Evolutionary conservation across 1,284 basidiomycete genomes (phyloP), one percentile per base, ranked within the genome.

Genomic region (Fomitopsis palustris): DNA sequence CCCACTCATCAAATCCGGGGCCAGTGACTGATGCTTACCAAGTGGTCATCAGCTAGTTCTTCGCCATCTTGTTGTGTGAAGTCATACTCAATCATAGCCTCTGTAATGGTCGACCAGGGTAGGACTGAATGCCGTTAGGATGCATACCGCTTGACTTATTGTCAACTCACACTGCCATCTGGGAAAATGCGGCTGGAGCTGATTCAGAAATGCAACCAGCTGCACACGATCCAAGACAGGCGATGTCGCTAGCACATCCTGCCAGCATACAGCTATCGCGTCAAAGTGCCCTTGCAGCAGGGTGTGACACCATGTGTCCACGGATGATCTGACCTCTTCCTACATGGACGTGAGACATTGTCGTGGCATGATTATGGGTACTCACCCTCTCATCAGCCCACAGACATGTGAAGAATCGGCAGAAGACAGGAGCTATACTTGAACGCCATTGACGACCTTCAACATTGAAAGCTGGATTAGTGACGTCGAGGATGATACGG

Each of bases 391-490:
- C 76, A 64, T 89, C 87, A n/a, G 72, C 66, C 88, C 87, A 90
- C 47, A 88, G 63, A 2, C 81, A 69, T n/a, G 75, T 74, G 64
- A 90, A 90, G 71, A 82, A 90, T 29, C 73, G 72, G 47, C 77
- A 76, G 67, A 89, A 87, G 41, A 88, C 73, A 45, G 81, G 79
- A 17, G 78, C 77, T 5, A 88, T 77, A 53, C 79, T 83, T 2
- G 83, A 79, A 25, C 81, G 78, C 86, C 87, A 90, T 69, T 87
- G 86, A 16, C 83, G 77, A 57, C 81, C 85, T 65, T 87, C 85
- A 1, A 88, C 76, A 39, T 72, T 69, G 66, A 88, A 87, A 0
- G 77, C 75, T 0, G 84, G 82, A 61, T 79, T 86, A 14, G 80
- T 85, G 5, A 86, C 77, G 65, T 90, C 87, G 33, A 86, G 70